Evolutionary conservation across 2,329 filamentous ascomycete species (phyloP).

Genomic region (Aureobasidium melanogenum): DNA sequence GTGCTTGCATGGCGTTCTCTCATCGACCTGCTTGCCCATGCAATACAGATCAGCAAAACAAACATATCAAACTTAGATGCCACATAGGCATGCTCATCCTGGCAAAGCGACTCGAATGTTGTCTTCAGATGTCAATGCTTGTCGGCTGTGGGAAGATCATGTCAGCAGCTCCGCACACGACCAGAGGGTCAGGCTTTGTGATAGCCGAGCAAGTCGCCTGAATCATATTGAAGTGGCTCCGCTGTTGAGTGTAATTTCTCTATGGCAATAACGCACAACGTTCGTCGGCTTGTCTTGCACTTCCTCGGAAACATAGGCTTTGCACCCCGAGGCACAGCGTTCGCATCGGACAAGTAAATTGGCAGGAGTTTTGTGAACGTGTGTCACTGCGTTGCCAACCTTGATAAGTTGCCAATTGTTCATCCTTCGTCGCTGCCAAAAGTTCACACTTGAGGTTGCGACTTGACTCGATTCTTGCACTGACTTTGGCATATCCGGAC

Average conservation of each 20-base stretch:
- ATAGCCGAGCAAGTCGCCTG: not conserved
- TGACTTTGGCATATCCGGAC: not conserved
- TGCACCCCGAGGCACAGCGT: not conserved
- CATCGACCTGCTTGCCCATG: not conserved
- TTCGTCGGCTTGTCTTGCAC: not conserved
- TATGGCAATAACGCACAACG: not conserved
- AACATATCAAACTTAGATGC: not conserved
- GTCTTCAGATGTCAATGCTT: not conserved
- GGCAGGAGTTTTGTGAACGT: not conserved
- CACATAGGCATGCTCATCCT: not conserved
- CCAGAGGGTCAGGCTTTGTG: not conserved
- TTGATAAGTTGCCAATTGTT: not conserved
- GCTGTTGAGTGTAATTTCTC: too few relatives aligned
- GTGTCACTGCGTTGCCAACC: constrained; percentile 2
- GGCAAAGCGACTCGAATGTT: not conserved
- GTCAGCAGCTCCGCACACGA: not conserved
- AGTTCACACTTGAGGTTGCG: not conserved
- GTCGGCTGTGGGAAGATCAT: not conserved
- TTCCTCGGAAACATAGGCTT: not conserved
- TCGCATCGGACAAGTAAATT: not conserved
- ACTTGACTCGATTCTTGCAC: not conserved
- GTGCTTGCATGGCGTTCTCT: not conserved
- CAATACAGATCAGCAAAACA: not conserved
- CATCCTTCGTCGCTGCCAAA: not conserved
- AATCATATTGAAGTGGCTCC: too few relatives aligned